phyloP scores from a whole-genome alignment of 2,329 filamentous ascomycete genomes.

The Epichloe hybrida region DNA sequence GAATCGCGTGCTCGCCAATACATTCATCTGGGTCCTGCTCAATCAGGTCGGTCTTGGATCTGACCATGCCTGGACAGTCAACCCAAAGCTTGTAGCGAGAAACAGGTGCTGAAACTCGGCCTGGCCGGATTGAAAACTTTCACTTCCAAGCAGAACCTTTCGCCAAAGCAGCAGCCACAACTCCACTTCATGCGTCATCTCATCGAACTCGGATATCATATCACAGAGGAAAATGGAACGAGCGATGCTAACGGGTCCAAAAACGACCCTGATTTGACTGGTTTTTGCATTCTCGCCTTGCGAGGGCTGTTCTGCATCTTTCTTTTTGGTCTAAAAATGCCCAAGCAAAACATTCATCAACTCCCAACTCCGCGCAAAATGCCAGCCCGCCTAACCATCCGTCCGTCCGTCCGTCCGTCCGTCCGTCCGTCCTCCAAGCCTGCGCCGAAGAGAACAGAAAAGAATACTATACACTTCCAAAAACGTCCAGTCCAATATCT shows the following conservation, averaged over 20 bases:
- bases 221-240: background rate
- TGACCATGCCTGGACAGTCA: no score
- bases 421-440: background rate
- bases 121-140: no score
- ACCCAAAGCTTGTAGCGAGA: no score
- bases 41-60: no score
- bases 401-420: conserved; percentile 1
- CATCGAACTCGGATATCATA: background rate
- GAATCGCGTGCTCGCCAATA: no score
- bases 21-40: no score
- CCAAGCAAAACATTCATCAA: conserved; percentile 7
- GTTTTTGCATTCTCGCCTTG: conserved; percentile 8
- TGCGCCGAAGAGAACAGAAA: background rate
- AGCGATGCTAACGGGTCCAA: background rate
- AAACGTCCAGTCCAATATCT: background rate
- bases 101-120: no score
- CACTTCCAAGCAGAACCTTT: no score
- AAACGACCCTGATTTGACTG: background rate
- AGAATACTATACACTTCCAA: conserved; percentile 8
- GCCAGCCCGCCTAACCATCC: conserved; percentile 9
- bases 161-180: no score
- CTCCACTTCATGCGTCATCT: background rate
- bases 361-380: conserved; percentile 26
- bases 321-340: background rate
- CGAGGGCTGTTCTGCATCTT: conserved; percentile 8